Conservation (phyloP, 2,329 filamentous ascomycete genomes). For the Pleoardoris graminearum region DNA sequence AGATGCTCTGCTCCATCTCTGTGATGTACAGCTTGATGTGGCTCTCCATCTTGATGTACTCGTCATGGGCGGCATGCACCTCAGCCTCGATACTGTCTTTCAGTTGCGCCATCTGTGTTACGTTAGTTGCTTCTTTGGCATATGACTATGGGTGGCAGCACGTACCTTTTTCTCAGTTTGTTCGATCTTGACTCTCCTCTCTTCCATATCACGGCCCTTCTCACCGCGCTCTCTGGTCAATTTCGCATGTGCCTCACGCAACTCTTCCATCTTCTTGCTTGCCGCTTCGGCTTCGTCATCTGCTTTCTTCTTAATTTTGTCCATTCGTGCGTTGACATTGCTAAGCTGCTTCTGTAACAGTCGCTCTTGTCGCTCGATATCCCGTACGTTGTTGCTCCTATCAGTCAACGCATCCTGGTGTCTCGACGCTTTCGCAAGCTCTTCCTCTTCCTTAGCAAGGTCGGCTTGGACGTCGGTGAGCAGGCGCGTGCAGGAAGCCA, state of each 20-base stretch:
- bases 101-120: constrained; percentile 83
- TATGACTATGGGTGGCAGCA: background rate
- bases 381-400: constrained; percentile 83
- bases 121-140: constrained; percentile 16
- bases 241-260: constrained; percentile 76
- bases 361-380: constrained; percentile 86
- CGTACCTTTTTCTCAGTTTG: constrained; percentile 97
- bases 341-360: constrained; percentile 80
- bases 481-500: constrained; percentile 84
- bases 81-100: constrained; percentile 98
- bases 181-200: constrained; percentile 88
- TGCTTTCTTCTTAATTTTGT: constrained; percentile 78
- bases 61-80: constrained; percentile 84
- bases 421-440: constrained; percentile 74
- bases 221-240: constrained; percentile 83
- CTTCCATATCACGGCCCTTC: constrained; percentile 90
- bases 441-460: constrained; percentile 87
- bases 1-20: constrained; percentile 88
- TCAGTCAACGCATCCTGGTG: constrained; percentile 88
- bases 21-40: constrained; percentile 98
- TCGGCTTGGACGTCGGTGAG: constrained; percentile 87
- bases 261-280: constrained; percentile 86
- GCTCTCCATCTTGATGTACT: constrained; percentile 96
- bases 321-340: constrained; percentile 85
- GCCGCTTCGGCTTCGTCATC: constrained; percentile 79